Evolutionary conservation across 83 land plant genomes (phyloP).

Genomic region (Picea abies): DNA sequence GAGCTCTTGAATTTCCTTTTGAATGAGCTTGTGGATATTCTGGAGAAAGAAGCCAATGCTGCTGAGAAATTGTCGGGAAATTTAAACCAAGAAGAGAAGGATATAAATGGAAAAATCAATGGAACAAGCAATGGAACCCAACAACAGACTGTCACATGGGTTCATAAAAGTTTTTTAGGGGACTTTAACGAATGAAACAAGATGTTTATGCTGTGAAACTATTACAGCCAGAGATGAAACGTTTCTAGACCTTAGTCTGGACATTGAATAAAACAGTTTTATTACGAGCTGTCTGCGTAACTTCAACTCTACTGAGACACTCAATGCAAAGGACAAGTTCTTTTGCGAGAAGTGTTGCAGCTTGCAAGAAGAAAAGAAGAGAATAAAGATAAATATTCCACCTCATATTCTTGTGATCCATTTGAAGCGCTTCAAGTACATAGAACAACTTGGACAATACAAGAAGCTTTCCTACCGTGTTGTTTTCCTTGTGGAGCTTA

Average conservation of each 20-base stretch:
- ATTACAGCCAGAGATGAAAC: slow-evolving; percentile 67
- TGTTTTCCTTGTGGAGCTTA: slow-evolving; percentile 63
- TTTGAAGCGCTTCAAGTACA: slow-evolving; percentile 66
- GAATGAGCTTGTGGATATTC: slow-evolving; percentile 66
- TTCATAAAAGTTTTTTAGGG: slow-evolving; percentile 95
- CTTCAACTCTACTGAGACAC: slow-evolving; percentile 78
- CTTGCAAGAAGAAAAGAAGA: slow-evolving; percentile 67
- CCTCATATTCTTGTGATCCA: slow-evolving; percentile 62
- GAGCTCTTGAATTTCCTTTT: slow-evolving; percentile 76
- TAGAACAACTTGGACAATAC: slow-evolving; percentile 66
- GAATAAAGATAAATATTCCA: slow-evolving; percentile 65
- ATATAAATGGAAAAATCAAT: slow-evolving; percentile 48
- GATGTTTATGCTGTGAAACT: slow-evolving; percentile 67
- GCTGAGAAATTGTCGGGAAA: slow-evolving; percentile 44
- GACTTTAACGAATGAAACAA: slow-evolving; percentile 64
- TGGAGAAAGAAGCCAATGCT: slow-evolving; percentile 59
- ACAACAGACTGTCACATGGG: slow-evolving; percentile 85
- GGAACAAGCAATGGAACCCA: slow-evolving; percentile 41
- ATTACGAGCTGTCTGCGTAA: slow-evolving; percentile 68
- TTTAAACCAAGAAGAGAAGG: slow-evolving; percentile 51
- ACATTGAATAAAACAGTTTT: slow-evolving; percentile 69
- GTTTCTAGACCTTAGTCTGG: slow-evolving; percentile 62
- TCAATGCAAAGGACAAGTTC: slow-evolving; percentile 88
- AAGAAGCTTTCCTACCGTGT: slow-evolving; percentile 66
- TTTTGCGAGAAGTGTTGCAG: slow-evolving; percentile 90